phyloP scores from a whole-genome alignment of 768 basidiomycete genomes.

The Leccinum sublutescens region DNA sequence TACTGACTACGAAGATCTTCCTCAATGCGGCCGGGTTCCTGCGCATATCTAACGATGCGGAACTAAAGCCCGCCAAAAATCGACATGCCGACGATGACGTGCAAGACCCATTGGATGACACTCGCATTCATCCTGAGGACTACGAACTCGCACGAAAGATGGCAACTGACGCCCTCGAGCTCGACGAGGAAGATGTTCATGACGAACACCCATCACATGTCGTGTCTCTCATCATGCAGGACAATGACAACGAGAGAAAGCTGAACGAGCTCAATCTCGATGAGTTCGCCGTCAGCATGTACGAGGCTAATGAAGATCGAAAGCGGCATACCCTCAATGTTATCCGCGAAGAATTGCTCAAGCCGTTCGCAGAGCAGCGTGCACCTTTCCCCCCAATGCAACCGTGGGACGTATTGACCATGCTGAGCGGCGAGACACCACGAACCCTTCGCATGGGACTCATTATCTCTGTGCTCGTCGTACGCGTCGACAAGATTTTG shows the following conservation, averaged over 20 bases:
- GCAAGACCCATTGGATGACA: constrained; percentile 89
- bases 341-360: constrained; percentile 81
- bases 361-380: constrained; percentile 78
- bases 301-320: constrained; percentile 75
- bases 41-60: constrained; percentile 74
- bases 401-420: constrained; percentile 84
- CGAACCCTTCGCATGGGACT: constrained; percentile 75
- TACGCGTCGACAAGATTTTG: constrained; percentile 44
- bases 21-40: constrained; percentile 92
- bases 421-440: constrained; percentile 91
- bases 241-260: constrained; percentile 74
- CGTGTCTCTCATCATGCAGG: constrained; percentile 82
- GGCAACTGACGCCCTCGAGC: constrained; percentile 94
- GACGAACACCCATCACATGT: constrained; percentile 90
- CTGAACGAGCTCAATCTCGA: constrained; percentile 90
- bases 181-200: constrained; percentile 96
- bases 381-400: constrained; percentile 58
- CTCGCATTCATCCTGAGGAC: constrained; percentile 96
- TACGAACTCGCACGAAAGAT: constrained; percentile 98
- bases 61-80: constrained; percentile 59
- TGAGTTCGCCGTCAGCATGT: constrained; percentile 92
- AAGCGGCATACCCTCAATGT: constrained; percentile 89
- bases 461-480: constrained; percentile 74
- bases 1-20: constrained; percentile 86
- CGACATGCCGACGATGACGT: constrained; percentile 62